These are phyloP conservation scores for Ganoderma leucocontextum DNA, from an alignment of 1,284 basidiomycete species.

Conservation along the genomic window DNA sequence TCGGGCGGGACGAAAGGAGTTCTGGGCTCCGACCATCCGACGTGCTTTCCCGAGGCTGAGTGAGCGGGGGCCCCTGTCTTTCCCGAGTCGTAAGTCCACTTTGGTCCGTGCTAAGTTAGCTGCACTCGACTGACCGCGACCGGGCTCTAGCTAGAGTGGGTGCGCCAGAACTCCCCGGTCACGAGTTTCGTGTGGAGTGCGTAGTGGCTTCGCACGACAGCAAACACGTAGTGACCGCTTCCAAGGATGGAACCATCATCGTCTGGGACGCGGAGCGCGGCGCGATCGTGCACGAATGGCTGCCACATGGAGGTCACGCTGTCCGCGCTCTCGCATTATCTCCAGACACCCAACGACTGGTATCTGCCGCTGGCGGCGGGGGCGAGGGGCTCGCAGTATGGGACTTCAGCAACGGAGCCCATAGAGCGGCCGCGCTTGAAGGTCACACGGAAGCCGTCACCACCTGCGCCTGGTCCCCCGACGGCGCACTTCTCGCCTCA, in stretches of 20 bases:
- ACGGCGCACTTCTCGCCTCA: background rate
- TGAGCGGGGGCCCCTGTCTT: background rate
- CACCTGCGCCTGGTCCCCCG: background rate
- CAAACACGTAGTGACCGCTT: background rate
- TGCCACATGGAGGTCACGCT: background rate
- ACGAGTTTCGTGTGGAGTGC: background rate
- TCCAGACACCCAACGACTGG: background rate
- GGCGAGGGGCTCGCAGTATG: background rate
- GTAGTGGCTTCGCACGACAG: background rate
- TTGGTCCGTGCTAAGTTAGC: background rate
- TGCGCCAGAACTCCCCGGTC: background rate
- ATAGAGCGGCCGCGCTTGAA: background rate
- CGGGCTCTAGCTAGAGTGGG: background rate
- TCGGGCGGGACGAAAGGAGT: background rate
- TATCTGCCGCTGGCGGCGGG: background rate
- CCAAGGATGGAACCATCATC: background rate
- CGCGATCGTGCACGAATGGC: background rate
- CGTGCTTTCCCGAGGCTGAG: background rate
- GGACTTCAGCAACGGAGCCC: background rate
- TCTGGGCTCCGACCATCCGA: background rate
- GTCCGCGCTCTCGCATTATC: background rate
- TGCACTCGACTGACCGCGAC: background rate
- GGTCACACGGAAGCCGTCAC: background rate
- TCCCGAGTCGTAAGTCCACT: background rate
- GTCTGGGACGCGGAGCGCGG: background rate